Conservation (phyloP, 768 basidiomycete species). For the Kwoniella sp. region DNA sequence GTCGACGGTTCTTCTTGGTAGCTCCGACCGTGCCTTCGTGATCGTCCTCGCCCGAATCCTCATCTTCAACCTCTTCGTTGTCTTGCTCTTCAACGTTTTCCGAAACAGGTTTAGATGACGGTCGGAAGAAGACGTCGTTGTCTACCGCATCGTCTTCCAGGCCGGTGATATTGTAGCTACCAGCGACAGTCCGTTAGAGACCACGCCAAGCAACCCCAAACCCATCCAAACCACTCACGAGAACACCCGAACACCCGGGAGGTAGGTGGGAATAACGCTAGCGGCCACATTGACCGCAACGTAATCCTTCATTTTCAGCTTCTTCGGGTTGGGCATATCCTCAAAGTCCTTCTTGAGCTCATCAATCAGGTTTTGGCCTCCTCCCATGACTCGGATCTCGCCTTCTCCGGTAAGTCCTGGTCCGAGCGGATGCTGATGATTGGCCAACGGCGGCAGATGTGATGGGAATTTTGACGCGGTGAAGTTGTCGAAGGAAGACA, state of each 20-base stretch:
- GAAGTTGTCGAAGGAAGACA: constrained; percentile 3
- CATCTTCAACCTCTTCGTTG: constrained; percentile 30
- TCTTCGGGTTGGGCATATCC: constrained; percentile 57
- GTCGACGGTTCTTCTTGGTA: constrained; percentile 58
- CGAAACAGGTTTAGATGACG: not conserved
- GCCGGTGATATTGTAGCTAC: constrained; percentile 63
- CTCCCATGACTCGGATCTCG: not conserved
- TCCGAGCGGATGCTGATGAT: too few relatives aligned
- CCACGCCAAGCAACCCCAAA: too few relatives aligned
- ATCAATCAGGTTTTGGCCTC: constrained; percentile 46
- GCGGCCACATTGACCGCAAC: constrained; percentile 75
- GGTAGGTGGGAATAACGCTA: constrained; percentile 80
- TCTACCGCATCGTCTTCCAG: constrained; percentile 9
- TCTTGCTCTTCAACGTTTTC: constrained; percentile 21
- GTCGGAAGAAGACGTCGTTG: constrained; percentile 13
- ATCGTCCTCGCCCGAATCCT: constrained; percentile 7
- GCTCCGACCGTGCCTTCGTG: constrained; percentile 48
- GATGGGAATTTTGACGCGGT: not conserved
- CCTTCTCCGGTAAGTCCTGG: not conserved
- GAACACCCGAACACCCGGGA: constrained; percentile 75
- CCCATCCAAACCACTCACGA: constrained; percentile 51
- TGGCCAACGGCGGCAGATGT: constrained; percentile 10
- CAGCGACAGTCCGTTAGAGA: not conserved
- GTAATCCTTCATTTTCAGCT: constrained; percentile 61
- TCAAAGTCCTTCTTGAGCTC: constrained; percentile 64